Evolutionary conservation across 2,329 filamentous ascomycete species (phyloP), one percentile per base, ranked within the genome.

Genomic region (Trichoderma sp.): DNA sequence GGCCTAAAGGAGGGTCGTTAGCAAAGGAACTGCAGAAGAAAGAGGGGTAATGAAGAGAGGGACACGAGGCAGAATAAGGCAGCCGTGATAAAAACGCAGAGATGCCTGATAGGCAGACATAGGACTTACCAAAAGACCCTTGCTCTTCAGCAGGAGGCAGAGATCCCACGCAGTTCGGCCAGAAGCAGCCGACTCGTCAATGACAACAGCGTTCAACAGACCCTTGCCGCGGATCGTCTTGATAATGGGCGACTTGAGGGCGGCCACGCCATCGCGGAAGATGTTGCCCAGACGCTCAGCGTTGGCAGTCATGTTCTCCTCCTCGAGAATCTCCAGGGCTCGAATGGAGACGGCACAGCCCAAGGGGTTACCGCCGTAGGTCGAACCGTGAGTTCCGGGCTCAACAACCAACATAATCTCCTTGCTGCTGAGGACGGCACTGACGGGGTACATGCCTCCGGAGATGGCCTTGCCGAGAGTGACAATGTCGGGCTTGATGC

Each of bases 391-490:
- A 31, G 97, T 98, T 76, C 97, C 97, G 31, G 97, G 94, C 88
- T 99, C 97, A 78, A 99, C 89, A 11, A 96, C 97, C 79, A 98
- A 90, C 95, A 99, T 98, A 78, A 98, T 89, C 75, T 98, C 95
- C 86, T 93, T 95, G 81, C 92, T 92, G 77, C 93, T 93, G 71
- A 99, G 89, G 66, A 99, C 95, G 81, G 93, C 95, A 77, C 95
- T 98, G 75, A 99, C 97, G n/a, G 97, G 97, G 86, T 99, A 99
- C 93, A 98, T 97, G 84, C 97, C 97, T 78, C 97, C 97, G 41
- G 95, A 98, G 83, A 99, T 98, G 80, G 97, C 97, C 88, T 99
- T 99, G 82, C 97, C 97, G 41, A 99, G 91, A 65, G 97, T 93
- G 29, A 99, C 93, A 81, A 99, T 90, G 83, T 99, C 97, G 53